Conservation (phyloP, 2,329 filamentous ascomycete genomes). For the Aspergillus sp. region DNA sequence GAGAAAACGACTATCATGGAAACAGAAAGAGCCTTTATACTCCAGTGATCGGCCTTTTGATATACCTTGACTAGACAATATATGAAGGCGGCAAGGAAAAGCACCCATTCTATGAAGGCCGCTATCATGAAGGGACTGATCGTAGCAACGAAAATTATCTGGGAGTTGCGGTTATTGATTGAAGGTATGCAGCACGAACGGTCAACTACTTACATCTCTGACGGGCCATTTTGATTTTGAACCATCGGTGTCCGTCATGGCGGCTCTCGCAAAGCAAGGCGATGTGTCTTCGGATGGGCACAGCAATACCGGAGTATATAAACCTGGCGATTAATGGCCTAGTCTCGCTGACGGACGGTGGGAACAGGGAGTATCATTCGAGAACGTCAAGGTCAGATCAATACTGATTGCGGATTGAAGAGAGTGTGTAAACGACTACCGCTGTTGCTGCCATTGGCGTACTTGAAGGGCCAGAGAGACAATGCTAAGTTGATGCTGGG, state of each 20-base stretch:
- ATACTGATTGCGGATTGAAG: not conserved
- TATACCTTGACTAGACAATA: conserved; percentile 90
- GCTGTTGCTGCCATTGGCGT: not conserved
- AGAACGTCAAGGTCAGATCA: not conserved
- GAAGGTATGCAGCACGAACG: too few relatives aligned
- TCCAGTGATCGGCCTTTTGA: conserved; percentile 84
- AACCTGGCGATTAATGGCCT: not conserved
- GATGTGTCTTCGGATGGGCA: not conserved
- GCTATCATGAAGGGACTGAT: conserved; percentile 79
- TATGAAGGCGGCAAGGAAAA: conserved; percentile 90
- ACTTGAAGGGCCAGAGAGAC: not conserved
- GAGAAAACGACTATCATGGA: conserved; percentile 73
- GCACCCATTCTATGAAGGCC: conserved; percentile 86
- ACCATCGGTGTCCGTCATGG: conserved; percentile 1
- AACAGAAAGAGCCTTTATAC: conserved; percentile 73
- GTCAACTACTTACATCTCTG: conserved; percentile 35
- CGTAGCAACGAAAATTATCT: conserved; percentile 85
- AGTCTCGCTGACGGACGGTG: not conserved
- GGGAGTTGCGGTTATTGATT: conserved; percentile 6
- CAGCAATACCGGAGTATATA: not conserved
- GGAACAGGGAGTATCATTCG: not conserved
- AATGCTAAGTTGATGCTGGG: not conserved
- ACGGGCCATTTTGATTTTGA: conserved; percentile 29
- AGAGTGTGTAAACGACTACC: not conserved
- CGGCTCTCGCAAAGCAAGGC: not conserved